These are phyloP conservation scores for Dictyostelium intermedium DNA, from an alignment of 78 protist species.

Conservation along the genomic window DNA sequence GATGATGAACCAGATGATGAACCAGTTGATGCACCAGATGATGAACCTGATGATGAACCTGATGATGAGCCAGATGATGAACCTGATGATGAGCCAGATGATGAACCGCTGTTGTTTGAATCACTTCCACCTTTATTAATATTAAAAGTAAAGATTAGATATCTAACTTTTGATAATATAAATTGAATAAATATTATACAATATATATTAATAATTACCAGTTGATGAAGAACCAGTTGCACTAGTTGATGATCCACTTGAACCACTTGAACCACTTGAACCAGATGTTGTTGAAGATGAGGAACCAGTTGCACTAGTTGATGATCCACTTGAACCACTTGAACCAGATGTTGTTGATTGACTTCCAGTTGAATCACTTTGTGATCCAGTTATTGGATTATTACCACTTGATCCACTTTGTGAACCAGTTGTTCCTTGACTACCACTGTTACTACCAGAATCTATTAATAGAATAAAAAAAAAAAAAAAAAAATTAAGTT, in stretches of 20 bases:
- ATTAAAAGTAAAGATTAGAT: too few species aligned
- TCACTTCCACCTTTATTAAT: background rate
- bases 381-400: background rate
- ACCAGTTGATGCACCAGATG: too few species aligned
- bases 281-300: background rate
- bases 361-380: background rate
- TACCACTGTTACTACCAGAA: background rate
- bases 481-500: too few species aligned
- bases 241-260: background rate
- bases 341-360: background rate
- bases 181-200: too few species aligned
- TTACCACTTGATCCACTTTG: background rate
- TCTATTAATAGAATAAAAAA: background rate
- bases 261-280: background rate
- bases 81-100: background rate
- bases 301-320: background rate
- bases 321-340: background rate
- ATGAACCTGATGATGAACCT: too few species aligned
- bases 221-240: background rate
- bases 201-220: too few species aligned
- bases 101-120: background rate
- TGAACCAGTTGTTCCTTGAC: background rate
- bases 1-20: background rate
- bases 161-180: too few species aligned
- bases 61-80: background rate